Evolutionary conservation across 441 rosid species (phyloP).

Genomic region (Flueggea neowawraea): DNA sequence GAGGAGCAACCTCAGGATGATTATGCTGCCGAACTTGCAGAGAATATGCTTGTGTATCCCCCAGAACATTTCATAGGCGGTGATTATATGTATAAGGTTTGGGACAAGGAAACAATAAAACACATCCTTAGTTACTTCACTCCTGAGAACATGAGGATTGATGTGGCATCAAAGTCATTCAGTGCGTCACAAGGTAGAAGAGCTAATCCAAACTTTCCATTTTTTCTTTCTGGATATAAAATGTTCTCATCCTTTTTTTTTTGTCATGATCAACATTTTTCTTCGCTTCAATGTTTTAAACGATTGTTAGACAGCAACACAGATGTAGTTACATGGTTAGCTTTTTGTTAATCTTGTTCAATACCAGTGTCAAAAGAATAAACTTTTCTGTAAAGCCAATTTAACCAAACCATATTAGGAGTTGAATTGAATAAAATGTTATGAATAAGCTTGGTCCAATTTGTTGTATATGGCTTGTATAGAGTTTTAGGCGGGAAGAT

Average conservation of each 20-base stretch:
- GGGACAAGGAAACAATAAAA: slow-evolving; percentile 81
- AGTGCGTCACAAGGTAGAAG: slow-evolving; percentile 55
- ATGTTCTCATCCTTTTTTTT: background rate
- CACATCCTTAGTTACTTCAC: slow-evolving; percentile 61
- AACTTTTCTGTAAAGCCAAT: too few relatives aligned
- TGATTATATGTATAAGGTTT: slow-evolving; percentile 67
- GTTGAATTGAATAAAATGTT: too few relatives aligned
- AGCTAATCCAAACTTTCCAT: background rate
- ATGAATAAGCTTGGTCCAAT: too few relatives aligned
- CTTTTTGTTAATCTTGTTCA: too few relatives aligned
- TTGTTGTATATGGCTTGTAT: too few relatives aligned
- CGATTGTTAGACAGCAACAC: background rate
- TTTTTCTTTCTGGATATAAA: background rate
- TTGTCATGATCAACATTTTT: background rate
- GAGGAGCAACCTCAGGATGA: slow-evolving; percentile 99
- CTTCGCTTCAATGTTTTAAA: background rate
- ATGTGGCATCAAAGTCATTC: slow-evolving; percentile 74
- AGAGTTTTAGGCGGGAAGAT: too few relatives aligned
- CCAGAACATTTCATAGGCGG: slow-evolving; percentile 88
- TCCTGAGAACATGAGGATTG: slow-evolving; percentile 94
- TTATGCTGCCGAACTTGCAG: slow-evolving; percentile 97
- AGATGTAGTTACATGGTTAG: too few relatives aligned
- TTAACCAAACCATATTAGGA: too few relatives aligned
- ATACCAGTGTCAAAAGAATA: too few relatives aligned
- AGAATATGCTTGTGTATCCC: slow-evolving; percentile 78